Evolutionary conservation across 768 basidiomycete genomes (phyloP).

Genomic region (Boletus rufocinnamomeus): DNA sequence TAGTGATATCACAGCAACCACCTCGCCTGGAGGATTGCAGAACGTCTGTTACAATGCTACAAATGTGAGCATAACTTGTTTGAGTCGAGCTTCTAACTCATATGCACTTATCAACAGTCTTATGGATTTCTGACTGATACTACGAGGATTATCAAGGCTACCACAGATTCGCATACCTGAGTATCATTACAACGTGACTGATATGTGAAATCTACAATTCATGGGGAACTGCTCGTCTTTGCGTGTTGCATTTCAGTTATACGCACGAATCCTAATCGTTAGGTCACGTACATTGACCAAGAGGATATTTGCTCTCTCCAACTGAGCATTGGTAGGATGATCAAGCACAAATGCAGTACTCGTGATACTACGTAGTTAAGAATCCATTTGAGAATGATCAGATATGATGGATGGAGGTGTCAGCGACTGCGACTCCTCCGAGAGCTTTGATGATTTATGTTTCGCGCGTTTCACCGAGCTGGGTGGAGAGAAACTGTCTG

Average conservation of each 20-base stretch:
- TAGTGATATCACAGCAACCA: slow-evolving; percentile 61
- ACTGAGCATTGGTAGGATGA: background rate
- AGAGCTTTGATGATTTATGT: background rate
- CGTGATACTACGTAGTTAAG: background rate
- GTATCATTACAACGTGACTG: background rate
- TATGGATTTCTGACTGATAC: slow-evolving; percentile 55
- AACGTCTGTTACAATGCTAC: slow-evolving; percentile 59
- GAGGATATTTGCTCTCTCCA: background rate
- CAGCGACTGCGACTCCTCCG: background rate
- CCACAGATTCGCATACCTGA: background rate
- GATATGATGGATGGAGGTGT: background rate
- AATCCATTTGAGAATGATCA: background rate
- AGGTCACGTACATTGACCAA: slow-evolving; percentile 9
- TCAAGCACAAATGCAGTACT: background rate
- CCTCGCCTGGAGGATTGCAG: slow-evolving; percentile 59
- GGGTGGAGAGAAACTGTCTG: slow-evolving; percentile 23
- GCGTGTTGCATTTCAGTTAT: slow-evolving; percentile 6
- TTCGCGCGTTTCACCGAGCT: background rate
- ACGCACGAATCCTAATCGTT: background rate
- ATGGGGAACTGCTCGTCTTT: background rate
- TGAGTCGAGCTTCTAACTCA: background rate
- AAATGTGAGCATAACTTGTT: slow-evolving; percentile 43
- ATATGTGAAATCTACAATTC: background rate
- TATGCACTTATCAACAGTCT: slow-evolving; percentile 33
- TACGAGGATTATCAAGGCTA: slow-evolving; percentile 29